Conservation (phyloP, 441 rosid genomes). For the Aquilaria agallochum region DNA sequence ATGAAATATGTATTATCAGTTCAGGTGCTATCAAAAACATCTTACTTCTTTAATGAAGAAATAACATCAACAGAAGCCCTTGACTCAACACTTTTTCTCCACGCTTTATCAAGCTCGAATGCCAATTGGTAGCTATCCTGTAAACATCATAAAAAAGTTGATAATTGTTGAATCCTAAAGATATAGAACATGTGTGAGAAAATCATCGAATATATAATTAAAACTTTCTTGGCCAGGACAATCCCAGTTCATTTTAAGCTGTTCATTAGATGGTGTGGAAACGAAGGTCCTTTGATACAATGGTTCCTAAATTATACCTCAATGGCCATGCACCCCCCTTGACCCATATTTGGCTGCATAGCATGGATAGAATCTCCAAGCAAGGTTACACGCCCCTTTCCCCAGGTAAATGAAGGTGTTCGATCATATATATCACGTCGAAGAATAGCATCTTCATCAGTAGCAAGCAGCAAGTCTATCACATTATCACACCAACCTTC, state of each 20-base stretch:
- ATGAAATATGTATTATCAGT: no score
- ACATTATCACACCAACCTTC: conserved; percentile 95
- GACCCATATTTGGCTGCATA: conserved; percentile 96
- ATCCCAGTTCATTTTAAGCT: neutral
- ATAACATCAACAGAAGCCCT: conserved; percentile 50
- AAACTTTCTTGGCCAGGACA: neutral
- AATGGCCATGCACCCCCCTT: conserved; percentile 98
- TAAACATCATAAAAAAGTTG: conserved; percentile 1
- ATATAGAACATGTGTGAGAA: no score
- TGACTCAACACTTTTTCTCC: conserved; percentile 54
- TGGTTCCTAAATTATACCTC: conserved; percentile 43
- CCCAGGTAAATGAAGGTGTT: conserved; percentile 71
- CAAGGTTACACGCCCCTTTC: conserved; percentile 84
- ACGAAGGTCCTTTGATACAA: neutral
- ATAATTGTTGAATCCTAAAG: no score
- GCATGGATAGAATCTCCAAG: conserved; percentile 96
- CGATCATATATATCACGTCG: conserved; percentile 90
- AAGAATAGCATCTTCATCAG: conserved; percentile 76
- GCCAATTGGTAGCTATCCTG: conserved; percentile 93
- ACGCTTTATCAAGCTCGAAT: conserved; percentile 74
- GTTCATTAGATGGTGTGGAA: neutral
- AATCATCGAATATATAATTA: no score
- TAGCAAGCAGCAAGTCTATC: conserved; percentile 60
- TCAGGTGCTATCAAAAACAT: neutral
- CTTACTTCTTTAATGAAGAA: conserved; percentile 73